phyloP scores from a whole-genome alignment of 2,329 filamentous ascomycete species.

The Penicillium sp. region DNA sequence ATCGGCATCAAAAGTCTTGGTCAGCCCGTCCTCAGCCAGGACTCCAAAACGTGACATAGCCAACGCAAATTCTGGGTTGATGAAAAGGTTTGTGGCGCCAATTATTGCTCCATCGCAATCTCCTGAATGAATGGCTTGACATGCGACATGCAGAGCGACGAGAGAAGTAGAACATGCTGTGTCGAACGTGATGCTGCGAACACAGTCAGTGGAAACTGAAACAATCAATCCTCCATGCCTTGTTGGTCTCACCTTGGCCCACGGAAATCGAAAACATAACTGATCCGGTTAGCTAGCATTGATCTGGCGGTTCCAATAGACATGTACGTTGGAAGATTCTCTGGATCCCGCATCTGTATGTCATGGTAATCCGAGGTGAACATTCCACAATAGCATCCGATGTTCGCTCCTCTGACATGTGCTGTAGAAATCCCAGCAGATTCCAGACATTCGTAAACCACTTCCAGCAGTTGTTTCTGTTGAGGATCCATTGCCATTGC shows the following conservation, averaged over 20 bases:
- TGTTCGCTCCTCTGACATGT: neutral
- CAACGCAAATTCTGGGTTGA: neutral
- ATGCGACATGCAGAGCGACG: neutral
- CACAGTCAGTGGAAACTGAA: too few species aligned
- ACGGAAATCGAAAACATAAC: neutral
- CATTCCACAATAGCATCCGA: slow-evolving; percentile 6
- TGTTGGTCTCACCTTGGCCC: neutral
- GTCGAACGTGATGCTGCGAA: neutral
- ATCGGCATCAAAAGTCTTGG: too few species aligned
- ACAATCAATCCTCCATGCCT: too few species aligned
- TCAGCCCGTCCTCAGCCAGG: too few species aligned
- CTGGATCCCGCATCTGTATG: slow-evolving; percentile 9
- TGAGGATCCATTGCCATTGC: slow-evolving; percentile 21
- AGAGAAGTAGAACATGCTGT: neutral
- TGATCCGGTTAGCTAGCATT: neutral
- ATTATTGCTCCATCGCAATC: neutral
- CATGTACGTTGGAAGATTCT: neutral
- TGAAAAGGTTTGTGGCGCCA: neutral
- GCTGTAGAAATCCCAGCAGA: slow-evolving; percentile 15
- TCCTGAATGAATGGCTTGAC: neutral
- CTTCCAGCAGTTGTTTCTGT: slow-evolving; percentile 23
- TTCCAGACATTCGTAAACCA: slow-evolving; percentile 25
- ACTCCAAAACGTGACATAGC: too few species aligned
- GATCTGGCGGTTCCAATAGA: neutral
- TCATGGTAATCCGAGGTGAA: slow-evolving; percentile 5